A percentile compares a stretch with the other conserved stretches of the same genome.
Conservation (phyloP, 78 protist genomes). For the Dictyostelium brefeldianum region DNA sequence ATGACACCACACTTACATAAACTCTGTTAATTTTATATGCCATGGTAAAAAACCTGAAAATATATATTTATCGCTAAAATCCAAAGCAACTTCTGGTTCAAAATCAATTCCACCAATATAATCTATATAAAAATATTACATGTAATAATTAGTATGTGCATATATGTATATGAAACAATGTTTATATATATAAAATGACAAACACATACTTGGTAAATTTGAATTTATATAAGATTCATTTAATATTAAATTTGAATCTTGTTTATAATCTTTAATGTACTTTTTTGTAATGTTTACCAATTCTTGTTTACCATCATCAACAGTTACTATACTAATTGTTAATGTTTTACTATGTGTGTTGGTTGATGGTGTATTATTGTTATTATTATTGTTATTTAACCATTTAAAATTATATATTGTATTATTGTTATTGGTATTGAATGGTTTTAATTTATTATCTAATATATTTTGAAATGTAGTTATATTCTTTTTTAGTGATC, state of each 20-base stretch:
- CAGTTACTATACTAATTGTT: conserved; percentile 24
- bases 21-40: conserved; percentile 74
- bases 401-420: conserved; percentile 20
- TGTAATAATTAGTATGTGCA: neutral
- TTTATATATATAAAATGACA: neutral
- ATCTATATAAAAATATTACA: neutral
- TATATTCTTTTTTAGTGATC: conserved; percentile 35
- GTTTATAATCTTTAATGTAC: conserved; percentile 9
- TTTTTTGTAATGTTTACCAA: conserved; percentile 59
- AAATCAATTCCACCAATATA: conserved; percentile 22
- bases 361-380: neutral
- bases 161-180: neutral
- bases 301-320: conserved; percentile 55
- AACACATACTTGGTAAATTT: conserved; percentile 30
- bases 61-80: conserved; percentile 32
- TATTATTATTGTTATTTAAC: conserved; percentile 25
- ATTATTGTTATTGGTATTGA: conserved; percentile 11
- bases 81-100: conserved; percentile 70
- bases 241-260: neutral
- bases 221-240: conserved; percentile 34
- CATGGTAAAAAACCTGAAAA: conserved; percentile 66
- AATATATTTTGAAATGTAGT: neutral
- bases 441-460: neutral
- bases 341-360: neutral
- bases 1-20: conserved; percentile 25